Evolutionary conservation across 306 rosid species (phyloP), one percentile per base, ranked within the genome.

Genomic region (Dryas drummondii): DNA sequence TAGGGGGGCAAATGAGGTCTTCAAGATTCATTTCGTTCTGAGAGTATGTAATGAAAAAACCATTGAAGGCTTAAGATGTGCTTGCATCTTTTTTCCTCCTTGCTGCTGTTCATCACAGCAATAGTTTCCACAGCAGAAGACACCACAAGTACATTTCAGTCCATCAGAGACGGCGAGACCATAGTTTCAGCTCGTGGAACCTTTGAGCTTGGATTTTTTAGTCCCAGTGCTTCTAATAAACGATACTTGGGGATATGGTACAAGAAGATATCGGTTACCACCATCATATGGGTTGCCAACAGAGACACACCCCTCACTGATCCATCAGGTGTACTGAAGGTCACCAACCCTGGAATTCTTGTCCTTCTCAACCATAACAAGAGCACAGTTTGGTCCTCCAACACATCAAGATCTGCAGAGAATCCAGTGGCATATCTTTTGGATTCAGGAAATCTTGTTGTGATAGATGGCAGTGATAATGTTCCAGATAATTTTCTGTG

Each of bases 401-500:
- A 53, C 40, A 52, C 49, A 26, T 40, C 71, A 4, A 77, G 46
- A n/a, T 13, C 16, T 40, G 45, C 75, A n/a, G 19, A 11, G 46
- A 77, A 49, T n/a, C 70, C 75, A 13, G 14, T 42, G 9, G 22
- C 61, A 5, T 54, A 70, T 64, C 64, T 77, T 2, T 26, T 59
- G 32, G 81, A 77, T 42, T 70, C 71, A 0, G 81, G 81, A 17
- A 77, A 77, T 27, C 81, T 77, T 50, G 76, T 78, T 1, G n/a
- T 78, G 27, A 63, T 13, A 42, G 68, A 41, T 40, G 49, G 12
- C 68, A 49, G 3, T 26, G 72, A 62, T 62, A 69, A 71, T 15
- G 66, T 49, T 47, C 8, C 6, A 11, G 53, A 40, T 22, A 0
- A 47, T 4, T 41, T 12, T 45, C 42, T 61, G 37, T 70, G 81